Percentiles rank a stretch among this genome's conserved stretches.
Conservation (phyloP, 345 rosid genomes). For the Arabidopsis suecica region DNA sequence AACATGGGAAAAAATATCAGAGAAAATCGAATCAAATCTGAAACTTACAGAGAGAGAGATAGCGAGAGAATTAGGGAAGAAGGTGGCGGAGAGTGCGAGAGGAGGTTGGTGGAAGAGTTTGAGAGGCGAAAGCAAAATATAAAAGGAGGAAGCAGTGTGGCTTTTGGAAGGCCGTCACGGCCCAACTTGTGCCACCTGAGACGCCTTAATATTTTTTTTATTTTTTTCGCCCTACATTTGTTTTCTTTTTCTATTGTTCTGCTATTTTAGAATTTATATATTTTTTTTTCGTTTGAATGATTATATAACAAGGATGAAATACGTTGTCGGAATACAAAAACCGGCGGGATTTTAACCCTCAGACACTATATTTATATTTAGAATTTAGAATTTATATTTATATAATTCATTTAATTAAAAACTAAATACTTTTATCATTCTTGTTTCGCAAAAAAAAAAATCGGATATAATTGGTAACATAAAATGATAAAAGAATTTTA, state of each 20-base stretch:
- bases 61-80: background rate
- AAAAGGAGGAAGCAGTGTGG: background rate
- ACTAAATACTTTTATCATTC: too few relatives aligned
- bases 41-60: background rate
- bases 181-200: conserved; percentile 21
- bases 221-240: background rate
- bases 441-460: too few relatives aligned
- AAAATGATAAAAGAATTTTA: too few relatives aligned
- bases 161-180: conserved; percentile 40
- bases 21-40: background rate
- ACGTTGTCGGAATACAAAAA: too few relatives aligned
- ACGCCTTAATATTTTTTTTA: background rate
- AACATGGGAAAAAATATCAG: background rate
- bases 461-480: too few relatives aligned
- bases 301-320: too few relatives aligned
- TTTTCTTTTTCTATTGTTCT: background rate
- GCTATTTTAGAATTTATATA: background rate
- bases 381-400: too few relatives aligned
- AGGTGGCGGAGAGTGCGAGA: conserved; percentile 23
- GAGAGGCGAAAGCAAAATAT: background rate
- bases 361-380: too few relatives aligned
- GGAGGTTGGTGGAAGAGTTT: background rate
- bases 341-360: too few relatives aligned
- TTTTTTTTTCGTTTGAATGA: too few relatives aligned
- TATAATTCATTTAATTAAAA: too few relatives aligned